Evolutionary conservation across 208 protist species (phyloP).

Genomic region (Leishmania mexicana): DNA sequence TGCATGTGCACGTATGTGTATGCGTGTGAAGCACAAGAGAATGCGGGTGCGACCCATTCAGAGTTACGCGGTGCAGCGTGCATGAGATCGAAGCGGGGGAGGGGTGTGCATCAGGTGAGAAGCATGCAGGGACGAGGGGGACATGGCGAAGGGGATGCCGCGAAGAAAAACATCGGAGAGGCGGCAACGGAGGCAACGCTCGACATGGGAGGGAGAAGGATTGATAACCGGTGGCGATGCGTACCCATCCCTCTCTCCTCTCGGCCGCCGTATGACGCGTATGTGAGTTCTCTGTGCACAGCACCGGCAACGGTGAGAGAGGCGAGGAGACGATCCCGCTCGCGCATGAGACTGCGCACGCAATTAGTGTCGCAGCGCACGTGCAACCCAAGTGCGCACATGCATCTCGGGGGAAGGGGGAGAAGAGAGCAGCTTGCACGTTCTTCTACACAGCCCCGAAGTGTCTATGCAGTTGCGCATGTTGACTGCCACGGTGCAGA

Average conservation of each 20-base stretch:
- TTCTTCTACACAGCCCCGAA: background rate
- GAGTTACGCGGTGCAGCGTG: background rate
- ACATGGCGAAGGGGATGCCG: background rate
- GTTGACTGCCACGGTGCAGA: background rate
- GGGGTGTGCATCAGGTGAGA: background rate
- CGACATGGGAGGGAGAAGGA: background rate
- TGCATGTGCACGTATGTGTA: constrained; percentile 2
- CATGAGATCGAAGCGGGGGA: background rate
- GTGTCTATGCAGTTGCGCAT: background rate
- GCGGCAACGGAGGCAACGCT: background rate
- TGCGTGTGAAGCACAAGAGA: background rate
- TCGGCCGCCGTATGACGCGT: background rate
- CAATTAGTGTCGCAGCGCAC: background rate
- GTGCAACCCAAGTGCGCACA: background rate
- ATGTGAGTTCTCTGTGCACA: background rate
- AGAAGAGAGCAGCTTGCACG: background rate
- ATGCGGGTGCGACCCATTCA: background rate
- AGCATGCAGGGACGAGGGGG: background rate
- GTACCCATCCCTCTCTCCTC: background rate
- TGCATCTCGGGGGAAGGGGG: background rate
- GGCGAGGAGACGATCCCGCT: background rate
- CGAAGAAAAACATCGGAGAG: background rate
- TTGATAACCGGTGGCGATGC: background rate
- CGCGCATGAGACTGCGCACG: background rate
- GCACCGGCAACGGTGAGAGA: background rate